Evolutionary conservation across 805 yeast genomes (phyloP), one percentile per base, ranked within the genome.

Genomic region (Candida ponderosae): DNA sequence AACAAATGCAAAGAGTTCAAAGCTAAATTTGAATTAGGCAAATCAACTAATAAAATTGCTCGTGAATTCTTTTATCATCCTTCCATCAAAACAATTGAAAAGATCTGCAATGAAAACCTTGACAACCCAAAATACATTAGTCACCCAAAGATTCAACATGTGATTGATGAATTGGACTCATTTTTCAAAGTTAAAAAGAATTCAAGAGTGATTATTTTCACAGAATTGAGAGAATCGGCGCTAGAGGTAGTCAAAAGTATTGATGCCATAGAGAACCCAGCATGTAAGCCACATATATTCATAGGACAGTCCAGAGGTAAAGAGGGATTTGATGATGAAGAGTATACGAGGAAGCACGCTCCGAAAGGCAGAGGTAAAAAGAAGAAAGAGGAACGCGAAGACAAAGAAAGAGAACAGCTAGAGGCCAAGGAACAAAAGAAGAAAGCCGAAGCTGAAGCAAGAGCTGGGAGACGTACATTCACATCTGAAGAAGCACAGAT

Each of bases 221-320:
- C 95, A 0, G 96, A 89, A 54, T 73, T 76, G 41, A 72, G 99
- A 54, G 94, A 86, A 44, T 81, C 96, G 5, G 98, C 97, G 0
- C 62, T 85, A 30, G 97, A 89, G 44, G 81, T 93, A 32, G 86
- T 85, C 2, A 78, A 76, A 44, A 71, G 62, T 37, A 60, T 79
- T 33, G 90, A 81, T 45, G 42, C 53, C 6, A 44, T 55, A 38
- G 53, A 51, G 29, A 59, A 58, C 38, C 47, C 42, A 21, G 62
- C 43, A 30, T 59, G 74, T 18, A 71, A 72, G 35, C 85, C 97
- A 0, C 95, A 86, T 54, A 76, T 90, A 18, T 93, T 93, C 54
- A 86, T 93, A 44, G 99, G 99, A 0, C 99, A 93, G 54, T 72
- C 95, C 0, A 74, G 72, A 42, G 89, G 79, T 38, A 79, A 76